Conservation (phyloP, 1,284 basidiomycete genomes). For the Ganoderma meredithae region DNA sequence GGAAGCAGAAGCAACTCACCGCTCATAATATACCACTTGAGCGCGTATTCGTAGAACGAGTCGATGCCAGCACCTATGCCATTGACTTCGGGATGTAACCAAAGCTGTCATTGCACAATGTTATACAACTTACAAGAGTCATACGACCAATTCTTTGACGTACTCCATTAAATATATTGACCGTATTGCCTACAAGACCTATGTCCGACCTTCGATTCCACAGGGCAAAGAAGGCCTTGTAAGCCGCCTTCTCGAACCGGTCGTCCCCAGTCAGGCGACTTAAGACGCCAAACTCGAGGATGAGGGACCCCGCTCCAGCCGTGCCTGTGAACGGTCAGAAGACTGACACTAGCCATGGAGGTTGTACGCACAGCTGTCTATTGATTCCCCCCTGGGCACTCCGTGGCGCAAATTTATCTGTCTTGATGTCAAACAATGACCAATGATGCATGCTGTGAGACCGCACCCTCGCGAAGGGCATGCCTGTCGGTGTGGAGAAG, state of each 20-base stretch:
- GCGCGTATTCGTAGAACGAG: conserved; percentile 92
- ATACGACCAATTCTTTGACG: conserved; percentile 40
- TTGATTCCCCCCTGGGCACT: conserved; percentile 69
- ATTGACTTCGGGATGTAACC: conserved; percentile 77
- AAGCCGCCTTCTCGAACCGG: conserved; percentile 84
- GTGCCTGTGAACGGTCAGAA: conserved; percentile 59
- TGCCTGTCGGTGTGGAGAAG: conserved; percentile 86
- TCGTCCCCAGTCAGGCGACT: conserved; percentile 89
- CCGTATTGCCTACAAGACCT: conserved; percentile 87
- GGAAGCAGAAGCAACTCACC: conserved; percentile 57
- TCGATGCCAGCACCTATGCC: conserved; percentile 93
- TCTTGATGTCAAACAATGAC: not conserved
- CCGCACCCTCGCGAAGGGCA: conserved; percentile 86
- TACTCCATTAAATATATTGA: conserved; percentile 83
- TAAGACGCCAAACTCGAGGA: conserved; percentile 92
- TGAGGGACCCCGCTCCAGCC: conserved; percentile 90
- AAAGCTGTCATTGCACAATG: conserved; percentile 50
- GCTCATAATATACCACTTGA: conserved; percentile 90
- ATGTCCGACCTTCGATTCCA: conserved; percentile 90
- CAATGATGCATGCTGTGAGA: not conserved
- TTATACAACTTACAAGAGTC: conserved; percentile 19
- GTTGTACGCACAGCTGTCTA: conserved; percentile 73
- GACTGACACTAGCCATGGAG: not conserved
- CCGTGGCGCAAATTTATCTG: conserved; percentile 83
- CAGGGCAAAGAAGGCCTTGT: conserved; percentile 88